These are phyloP conservation scores for Dipteronia sinensis DNA, from an alignment of 345 rosid genomes.

Conservation along the genomic window DNA sequence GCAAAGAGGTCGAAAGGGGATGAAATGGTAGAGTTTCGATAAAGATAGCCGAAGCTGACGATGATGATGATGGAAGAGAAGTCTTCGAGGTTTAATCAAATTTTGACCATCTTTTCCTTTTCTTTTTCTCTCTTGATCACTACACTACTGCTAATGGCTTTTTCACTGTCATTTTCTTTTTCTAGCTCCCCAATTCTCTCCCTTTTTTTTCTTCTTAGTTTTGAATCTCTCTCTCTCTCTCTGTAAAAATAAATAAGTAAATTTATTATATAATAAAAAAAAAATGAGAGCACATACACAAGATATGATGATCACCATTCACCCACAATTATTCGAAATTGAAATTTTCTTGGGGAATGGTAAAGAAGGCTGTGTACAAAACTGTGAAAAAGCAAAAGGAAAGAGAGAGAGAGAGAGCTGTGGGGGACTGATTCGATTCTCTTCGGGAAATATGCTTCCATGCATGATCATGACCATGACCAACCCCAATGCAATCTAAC, in stretches of 20 bases:
- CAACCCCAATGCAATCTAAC: constrained; percentile 4
- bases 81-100: constrained; percentile 52
- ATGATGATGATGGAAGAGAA: constrained; percentile 59
- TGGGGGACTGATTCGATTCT: constrained; percentile 55
- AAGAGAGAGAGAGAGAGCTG: constrained; percentile 11
- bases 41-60: constrained; percentile 50
- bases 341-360: constrained; percentile 56
- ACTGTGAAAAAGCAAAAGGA: constrained; percentile 58
- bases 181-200: background rate
- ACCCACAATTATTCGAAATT: too few relatives aligned
- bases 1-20: background rate
- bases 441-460: constrained; percentile 62
- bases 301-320: constrained; percentile 21
- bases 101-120: constrained; percentile 64
- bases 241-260: too few relatives aligned
- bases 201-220: background rate
- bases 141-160: constrained; percentile 37
- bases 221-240: background rate
- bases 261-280: background rate
- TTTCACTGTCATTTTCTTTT: constrained; percentile 47
- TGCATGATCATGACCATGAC: constrained; percentile 40
- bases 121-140: constrained; percentile 29
- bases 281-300: background rate
- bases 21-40: constrained; percentile 39
- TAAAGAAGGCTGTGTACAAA: constrained; percentile 64